These are phyloP conservation scores for Sanguinoderma infundibulare DNA, from an alignment of 1,284 basidiomycete genomes.

Conservation along the genomic window DNA sequence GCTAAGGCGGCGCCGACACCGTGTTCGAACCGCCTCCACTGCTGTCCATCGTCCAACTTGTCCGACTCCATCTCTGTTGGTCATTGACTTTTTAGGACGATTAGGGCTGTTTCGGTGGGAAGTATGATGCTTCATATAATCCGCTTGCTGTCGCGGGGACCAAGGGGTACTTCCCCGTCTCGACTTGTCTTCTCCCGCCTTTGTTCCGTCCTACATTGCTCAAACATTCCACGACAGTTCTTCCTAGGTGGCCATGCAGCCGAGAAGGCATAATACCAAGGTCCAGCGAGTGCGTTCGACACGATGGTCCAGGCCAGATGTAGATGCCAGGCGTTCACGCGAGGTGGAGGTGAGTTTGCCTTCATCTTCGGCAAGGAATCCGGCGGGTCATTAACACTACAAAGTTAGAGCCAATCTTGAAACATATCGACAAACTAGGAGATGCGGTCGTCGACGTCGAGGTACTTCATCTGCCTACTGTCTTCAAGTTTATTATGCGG, in stretches of 20 bases:
- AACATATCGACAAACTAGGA: background rate
- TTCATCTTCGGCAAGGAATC: background rate
- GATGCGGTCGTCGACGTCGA: background rate
- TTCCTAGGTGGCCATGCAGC: background rate
- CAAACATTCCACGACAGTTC: too few species aligned
- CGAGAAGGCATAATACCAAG: constrained; percentile 1
- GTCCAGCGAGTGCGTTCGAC: background rate
- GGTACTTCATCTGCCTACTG: background rate
- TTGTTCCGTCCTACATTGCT: too few species aligned
- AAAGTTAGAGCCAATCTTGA: background rate
- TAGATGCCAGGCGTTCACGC: constrained; percentile 2
- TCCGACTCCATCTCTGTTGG: too few species aligned
- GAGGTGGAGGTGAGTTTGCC: constrained; percentile 7
- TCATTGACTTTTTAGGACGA: background rate
- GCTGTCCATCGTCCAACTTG: background rate
- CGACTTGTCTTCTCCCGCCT: background rate
- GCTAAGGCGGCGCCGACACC: background rate
- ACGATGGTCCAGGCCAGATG: background rate
- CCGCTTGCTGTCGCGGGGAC: background rate
- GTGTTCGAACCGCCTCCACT: background rate
- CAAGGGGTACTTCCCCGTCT: background rate
- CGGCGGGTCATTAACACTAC: background rate
- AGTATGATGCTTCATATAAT: background rate
- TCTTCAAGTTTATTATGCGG: background rate
- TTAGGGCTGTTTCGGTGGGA: background rate